These are phyloP conservation scores for Aspergillus pseudoglaucus DNA, from an alignment of 2,329 filamentous ascomycete genomes.

Conservation along the genomic window DNA sequence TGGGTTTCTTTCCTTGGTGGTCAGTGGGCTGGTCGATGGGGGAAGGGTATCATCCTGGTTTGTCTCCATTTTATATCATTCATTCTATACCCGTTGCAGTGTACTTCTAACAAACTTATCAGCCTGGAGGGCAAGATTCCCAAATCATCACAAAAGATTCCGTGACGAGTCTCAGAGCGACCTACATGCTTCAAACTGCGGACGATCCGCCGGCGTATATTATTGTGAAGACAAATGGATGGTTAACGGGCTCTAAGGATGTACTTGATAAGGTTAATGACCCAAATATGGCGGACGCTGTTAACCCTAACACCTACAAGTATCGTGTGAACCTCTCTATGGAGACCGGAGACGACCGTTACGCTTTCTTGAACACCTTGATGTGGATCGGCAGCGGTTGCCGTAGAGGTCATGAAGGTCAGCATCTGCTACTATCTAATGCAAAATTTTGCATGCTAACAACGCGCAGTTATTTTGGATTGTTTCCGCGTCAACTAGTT, in stretches of 20 bases:
- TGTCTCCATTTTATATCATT: conserved; percentile 11
- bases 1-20: conserved; percentile 48
- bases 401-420: conserved; percentile 41
- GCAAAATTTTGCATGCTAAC: conserved; percentile 6
- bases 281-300: conserved; percentile 36
- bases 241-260: conserved; percentile 45
- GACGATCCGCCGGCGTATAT: conserved; percentile 47
- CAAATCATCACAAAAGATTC: conserved; percentile 45
- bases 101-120: conserved; percentile 6
- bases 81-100: background rate
- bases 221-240: conserved; percentile 41
- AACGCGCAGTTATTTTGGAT: conserved; percentile 17
- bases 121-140: conserved; percentile 47
- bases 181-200: conserved; percentile 45
- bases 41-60: conserved; percentile 46
- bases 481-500: conserved; percentile 21
- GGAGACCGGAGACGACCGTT: conserved; percentile 46
- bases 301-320: conserved; percentile 45
- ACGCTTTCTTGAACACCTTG: conserved; percentile 43
- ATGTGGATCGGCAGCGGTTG: conserved; percentile 48
- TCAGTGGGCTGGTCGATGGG: conserved; percentile 48
- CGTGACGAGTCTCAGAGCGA: conserved; percentile 39
- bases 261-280: conserved; percentile 44
- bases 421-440: conserved; percentile 6
- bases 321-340: conserved; percentile 43